These are phyloP conservation scores for Pterula multifida DNA, from an alignment of 1,284 basidiomycete genomes.

Conservation along the genomic window DNA sequence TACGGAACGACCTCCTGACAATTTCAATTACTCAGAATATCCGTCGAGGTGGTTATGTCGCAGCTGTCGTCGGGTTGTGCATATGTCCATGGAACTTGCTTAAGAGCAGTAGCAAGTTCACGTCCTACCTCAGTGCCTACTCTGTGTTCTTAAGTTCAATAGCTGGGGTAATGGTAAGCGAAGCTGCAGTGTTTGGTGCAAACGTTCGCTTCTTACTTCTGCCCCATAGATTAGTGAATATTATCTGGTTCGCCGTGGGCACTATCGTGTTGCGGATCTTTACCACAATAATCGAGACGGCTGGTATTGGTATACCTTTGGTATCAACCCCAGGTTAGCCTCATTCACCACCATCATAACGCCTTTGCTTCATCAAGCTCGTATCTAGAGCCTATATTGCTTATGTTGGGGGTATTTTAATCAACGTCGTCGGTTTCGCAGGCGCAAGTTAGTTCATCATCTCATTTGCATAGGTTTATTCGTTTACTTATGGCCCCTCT, in stretches of 20 bases:
- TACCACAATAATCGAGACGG: constrained; percentile 46
- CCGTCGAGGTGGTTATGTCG: constrained; percentile 72
- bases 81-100: constrained; percentile 78
- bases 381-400: constrained; percentile 49
- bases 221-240: constrained; percentile 57
- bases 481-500: constrained; percentile 5
- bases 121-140: constrained; percentile 77
- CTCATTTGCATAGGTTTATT: constrained; percentile 11
- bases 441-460: constrained; percentile 43
- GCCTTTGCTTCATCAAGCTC: not conserved
- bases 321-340: constrained; percentile 57
- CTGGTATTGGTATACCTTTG: constrained; percentile 71
- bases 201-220: constrained; percentile 1
- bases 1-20: constrained; percentile 1
- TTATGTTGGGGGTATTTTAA: constrained; percentile 67
- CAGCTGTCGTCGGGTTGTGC: constrained; percentile 61
- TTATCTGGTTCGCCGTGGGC: constrained; percentile 65
- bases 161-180: constrained; percentile 63
- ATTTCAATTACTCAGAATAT: constrained; percentile 43
- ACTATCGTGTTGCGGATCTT: constrained; percentile 61
- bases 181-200: constrained; percentile 1
- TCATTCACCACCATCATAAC: not conserved
- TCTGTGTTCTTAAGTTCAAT: constrained; percentile 76
- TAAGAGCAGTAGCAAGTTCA: constrained; percentile 66
- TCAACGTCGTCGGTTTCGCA: constrained; percentile 71